Base-by-base conservation (phyloP, 169 alveolate species). In the Ichthyophthirius multifiliis region DNA sequence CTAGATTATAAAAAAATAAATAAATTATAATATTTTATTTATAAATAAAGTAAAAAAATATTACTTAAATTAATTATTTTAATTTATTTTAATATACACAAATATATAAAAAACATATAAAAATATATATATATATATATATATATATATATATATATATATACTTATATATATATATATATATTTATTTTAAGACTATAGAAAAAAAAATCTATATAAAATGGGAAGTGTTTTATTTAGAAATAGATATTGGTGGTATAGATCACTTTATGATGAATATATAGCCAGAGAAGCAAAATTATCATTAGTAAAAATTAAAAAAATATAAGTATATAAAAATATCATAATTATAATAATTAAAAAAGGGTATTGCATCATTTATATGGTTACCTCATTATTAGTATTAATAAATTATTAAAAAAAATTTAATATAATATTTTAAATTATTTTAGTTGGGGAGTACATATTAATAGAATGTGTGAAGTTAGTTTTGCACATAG, bases 171-270 rank as follows among this genome's bases (percentile, higher is more conserved):
- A n/a, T n/a, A n/a, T n/a, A n/a, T n/a, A 45, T 45, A 45, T 45
- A 6, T n/a, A 6, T 6, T 6, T 45, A 6, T n/a, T n/a, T 45
- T n/a, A 45, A 6, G 4, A 45, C 5, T 45, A 45, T 9, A 9
- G 12, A 34, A 32, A 67, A 67, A 18, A 39, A 67, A 67, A 27
- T 37, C 39, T 18, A 18, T 34, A 16, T 44, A 46, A 35, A 20
- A 79, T 79, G 85, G 85, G 85, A 65, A 37, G 77, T 43, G 85
- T 65, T 46, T 23, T 45, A 31, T 16, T 37, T 20, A 79, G 85
- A 79, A 79, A 79, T 67, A 30, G 85, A 79, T 65, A 79, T 67
- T 79, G 85, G 85, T 79, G 85, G 85, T 79, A 47, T 75, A 79
- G 85, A 79, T 71, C 80, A 79, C 67, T 79, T 31, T 79, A 79